Evolutionary conservation across 2,329 filamentous ascomycete species (phyloP), one percentile per base, ranked within the genome.

Genomic region (Botrytis porri): DNA sequence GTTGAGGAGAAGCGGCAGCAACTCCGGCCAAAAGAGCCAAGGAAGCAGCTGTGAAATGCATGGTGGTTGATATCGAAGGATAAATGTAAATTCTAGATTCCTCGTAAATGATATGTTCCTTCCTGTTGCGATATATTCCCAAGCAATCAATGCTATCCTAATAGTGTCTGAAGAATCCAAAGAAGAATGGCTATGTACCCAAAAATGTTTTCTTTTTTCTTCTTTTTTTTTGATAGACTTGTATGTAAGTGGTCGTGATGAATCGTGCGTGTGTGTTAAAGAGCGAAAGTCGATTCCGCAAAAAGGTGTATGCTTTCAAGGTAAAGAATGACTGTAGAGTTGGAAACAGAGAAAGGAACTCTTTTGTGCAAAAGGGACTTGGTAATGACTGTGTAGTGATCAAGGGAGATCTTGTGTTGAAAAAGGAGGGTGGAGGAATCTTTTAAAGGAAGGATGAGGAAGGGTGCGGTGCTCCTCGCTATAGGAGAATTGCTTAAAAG

Each of bases 241-340:
- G 20, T 14, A n/a, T 32, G 10, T 61, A 48, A 20, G 32, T 62
- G 22, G 71, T 35, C 25, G 29, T 66, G 70, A 60, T 66, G 18
- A 37, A 32, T 45, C 48, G 70, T 22, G 16, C 16, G 16, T 16
- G 41, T 45, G 35, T 41, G 35, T 54, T 70, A 79, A 76, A 51
- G 77, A 80, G 79, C 79, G 80, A 80, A 79, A 80, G 77, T 80
- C 79, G 76, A 80, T 80, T 80, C 70, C 77, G 79, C 79, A 76
- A 75, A 67, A 73, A 73, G 59, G 72, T 71, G 67, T 71, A 70
- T 64, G 54, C 59, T 70, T 74, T 77, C 78, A 74, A 73, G 62
- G 39, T 59, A 80, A 80, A 75, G 79, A 80, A 77, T 79, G 80
- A 80, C 78, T 77, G 76, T 73, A 77, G 77, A 72, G 73, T 79